A percentile compares a stretch with the other conserved stretches of the same genome.
Evolutionary conservation across 352 stramenopile species (phyloP).

Genomic region (Globisporangium cystogenes): DNA sequence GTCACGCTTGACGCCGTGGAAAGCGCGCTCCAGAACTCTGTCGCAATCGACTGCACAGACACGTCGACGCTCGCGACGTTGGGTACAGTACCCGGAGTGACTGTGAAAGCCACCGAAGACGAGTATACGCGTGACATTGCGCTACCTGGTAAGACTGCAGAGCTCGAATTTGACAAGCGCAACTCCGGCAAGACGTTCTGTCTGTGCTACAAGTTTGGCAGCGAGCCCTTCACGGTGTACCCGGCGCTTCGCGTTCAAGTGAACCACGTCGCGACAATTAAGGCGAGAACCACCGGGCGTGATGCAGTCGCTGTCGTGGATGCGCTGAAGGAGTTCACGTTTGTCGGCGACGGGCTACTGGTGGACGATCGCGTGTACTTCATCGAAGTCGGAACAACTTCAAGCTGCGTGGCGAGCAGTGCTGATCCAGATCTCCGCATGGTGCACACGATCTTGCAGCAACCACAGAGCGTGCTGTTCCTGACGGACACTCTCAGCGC

Average conservation of each 20-base stretch:
- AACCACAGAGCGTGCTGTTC: conserved; percentile 34
- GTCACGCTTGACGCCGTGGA: conserved; percentile 32
- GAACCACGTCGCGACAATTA: conserved; percentile 30
- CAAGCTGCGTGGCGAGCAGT: conserved; percentile 31
- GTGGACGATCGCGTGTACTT: conserved; percentile 64
- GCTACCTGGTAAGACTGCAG: conserved; percentile 1
- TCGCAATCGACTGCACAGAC: conserved; percentile 31
- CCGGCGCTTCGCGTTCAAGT: conserved; percentile 35
- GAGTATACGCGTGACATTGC: conserved; percentile 33
- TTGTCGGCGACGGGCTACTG: conserved; percentile 40
- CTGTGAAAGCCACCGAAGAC: conserved; percentile 28
- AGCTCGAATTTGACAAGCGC: conserved; percentile 30
- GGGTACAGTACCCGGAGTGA: not conserved
- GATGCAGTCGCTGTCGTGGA: conserved; percentile 46
- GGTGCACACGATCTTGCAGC: conserved; percentile 22
- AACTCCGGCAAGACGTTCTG: conserved; percentile 48
- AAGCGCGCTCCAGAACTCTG: conserved; percentile 16
- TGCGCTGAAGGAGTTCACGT: conserved; percentile 37
- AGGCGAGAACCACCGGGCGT: conserved; percentile 19
- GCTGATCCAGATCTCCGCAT: conserved; percentile 24
- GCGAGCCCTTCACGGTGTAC: conserved; percentile 58
- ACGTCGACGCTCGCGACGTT: conserved; percentile 30
- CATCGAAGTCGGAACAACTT: conserved; percentile 24
- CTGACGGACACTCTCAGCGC: conserved; percentile 16
- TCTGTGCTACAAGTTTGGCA: conserved; percentile 66